Evolutionary conservation across 1,284 basidiomycete species (phyloP).

Genomic region (Fomes fomentarius): DNA sequence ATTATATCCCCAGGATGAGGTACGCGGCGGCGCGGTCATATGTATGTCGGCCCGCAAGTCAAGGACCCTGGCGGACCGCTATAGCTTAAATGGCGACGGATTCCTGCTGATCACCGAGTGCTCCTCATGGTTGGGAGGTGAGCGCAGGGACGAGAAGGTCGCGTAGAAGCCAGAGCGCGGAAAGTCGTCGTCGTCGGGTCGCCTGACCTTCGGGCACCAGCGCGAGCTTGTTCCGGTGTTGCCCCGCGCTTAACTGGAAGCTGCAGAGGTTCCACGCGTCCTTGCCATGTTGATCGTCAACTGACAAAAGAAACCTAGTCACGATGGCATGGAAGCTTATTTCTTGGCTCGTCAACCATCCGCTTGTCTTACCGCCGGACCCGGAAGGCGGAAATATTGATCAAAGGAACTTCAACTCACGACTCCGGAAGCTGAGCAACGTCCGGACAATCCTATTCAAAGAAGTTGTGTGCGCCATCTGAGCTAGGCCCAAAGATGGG

Average conservation of each 20-base stretch:
- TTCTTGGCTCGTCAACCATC: too few relatives aligned
- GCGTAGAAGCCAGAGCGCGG: background rate
- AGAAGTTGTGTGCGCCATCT: too few relatives aligned
- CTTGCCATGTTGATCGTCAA: too few relatives aligned
- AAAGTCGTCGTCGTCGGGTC: background rate
- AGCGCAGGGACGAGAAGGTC: background rate
- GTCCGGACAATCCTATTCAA: too few relatives aligned
- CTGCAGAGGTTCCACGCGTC: too few relatives aligned
- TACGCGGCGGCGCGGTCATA: too few relatives aligned
- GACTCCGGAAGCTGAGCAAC: too few relatives aligned
- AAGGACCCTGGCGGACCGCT: background rate
- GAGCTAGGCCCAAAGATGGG: too few relatives aligned
- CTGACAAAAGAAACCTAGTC: background rate
- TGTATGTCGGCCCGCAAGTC: background rate
- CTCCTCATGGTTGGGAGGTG: background rate
- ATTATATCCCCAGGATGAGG: too few relatives aligned
- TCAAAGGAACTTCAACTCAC: too few relatives aligned
- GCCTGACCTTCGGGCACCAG: background rate
- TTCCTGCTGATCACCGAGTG: slow-evolving; percentile 2
- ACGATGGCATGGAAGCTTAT: background rate
- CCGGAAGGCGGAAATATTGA: background rate
- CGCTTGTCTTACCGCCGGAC: too few relatives aligned
- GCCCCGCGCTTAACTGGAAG: background rate
- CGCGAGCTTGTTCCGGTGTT: slow-evolving; percentile 8
- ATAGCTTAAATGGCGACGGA: background rate